A percentile compares a stretch with the other conserved stretches of the same genome.
Evolutionary conservation across 768 basidiomycete species (phyloP).

Genomic region (Mrakia gelida): DNA sequence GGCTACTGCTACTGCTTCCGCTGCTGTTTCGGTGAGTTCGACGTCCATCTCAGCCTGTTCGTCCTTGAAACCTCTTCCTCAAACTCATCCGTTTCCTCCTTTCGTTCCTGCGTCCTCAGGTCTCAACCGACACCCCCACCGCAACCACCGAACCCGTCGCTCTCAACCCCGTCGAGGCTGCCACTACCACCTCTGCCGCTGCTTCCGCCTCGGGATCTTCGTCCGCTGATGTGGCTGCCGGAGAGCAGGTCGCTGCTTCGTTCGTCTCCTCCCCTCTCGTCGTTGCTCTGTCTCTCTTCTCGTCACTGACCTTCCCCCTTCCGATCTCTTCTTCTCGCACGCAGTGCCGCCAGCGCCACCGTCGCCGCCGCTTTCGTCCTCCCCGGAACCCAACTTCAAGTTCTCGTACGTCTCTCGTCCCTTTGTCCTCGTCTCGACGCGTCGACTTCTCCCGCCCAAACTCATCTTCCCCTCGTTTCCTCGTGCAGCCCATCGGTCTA

Average conservation of each 20-base stretch:
- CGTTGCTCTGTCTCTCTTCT: too few species aligned
- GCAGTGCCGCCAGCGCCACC: not conserved
- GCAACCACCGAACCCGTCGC: not conserved
- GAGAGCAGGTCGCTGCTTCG: not conserved
- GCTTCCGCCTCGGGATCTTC: not conserved
- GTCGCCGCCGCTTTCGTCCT: not conserved
- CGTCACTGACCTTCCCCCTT: not conserved
- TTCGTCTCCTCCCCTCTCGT: not conserved
- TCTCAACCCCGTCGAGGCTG: not conserved
- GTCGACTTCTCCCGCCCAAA: not conserved
- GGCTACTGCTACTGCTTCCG: not conserved
- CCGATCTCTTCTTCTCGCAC: not conserved
- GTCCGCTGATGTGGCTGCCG: not conserved
- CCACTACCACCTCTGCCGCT: not conserved
- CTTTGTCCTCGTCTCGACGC: not conserved
- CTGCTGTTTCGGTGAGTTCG: not conserved
- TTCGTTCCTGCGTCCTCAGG: not conserved
- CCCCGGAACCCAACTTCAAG: conserved; percentile 26
- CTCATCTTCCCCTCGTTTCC: conserved; percentile 41
- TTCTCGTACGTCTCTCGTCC: conserved; percentile 2
- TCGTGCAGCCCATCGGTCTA: conserved; percentile 61
- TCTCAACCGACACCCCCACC: not conserved
- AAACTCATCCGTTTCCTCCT: not conserved
- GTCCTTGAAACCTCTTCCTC: not conserved
- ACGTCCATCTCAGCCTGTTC: not conserved